phyloP scores from a whole-genome alignment of 805 yeast genomes.

The Soucietia sequanensis region DNA sequence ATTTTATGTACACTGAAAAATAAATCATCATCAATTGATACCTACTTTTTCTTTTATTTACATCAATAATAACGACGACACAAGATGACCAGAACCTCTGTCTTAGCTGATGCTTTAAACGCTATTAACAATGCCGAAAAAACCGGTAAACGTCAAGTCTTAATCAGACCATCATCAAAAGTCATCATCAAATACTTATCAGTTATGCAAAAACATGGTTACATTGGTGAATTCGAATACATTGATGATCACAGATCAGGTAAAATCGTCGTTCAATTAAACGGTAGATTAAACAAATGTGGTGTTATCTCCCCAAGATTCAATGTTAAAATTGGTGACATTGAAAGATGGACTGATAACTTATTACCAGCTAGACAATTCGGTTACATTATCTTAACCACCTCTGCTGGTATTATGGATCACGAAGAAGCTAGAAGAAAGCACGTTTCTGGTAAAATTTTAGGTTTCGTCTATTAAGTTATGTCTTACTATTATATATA shows the following conservation, averaged over 20 bases:
- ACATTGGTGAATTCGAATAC: conserved; percentile 98
- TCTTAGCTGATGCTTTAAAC: conserved; percentile 97
- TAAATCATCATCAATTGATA: conserved; percentile 2
- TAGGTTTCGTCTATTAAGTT: conserved; percentile 91
- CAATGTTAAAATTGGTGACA: conserved; percentile 92
- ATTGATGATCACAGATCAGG: conserved; percentile 99
- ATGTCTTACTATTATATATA: conserved; percentile 1
- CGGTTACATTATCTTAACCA: conserved; percentile 96
- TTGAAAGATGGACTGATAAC: conserved; percentile 98
- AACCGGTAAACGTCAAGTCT: conserved; percentile 98
- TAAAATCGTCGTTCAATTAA: conserved; percentile 92
- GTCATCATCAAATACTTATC: conserved; percentile 95
- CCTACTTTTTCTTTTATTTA: background rate
- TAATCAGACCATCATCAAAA: conserved; percentile 97
- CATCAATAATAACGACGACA: too few relatives aligned
- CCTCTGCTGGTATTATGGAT: conserved; percentile 99
- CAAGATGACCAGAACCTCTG: conserved; percentile 96
- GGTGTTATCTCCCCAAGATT: conserved; percentile 99
- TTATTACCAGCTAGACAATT: conserved; percentile 98
- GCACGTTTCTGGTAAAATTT: conserved; percentile 98
- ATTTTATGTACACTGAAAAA: too few relatives aligned
- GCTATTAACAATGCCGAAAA: conserved; percentile 99
- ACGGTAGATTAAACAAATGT: conserved; percentile 98
- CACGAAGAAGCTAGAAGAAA: conserved; percentile 99
- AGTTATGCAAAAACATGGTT: conserved; percentile 98